Base-by-base conservation (phyloP, 2,329 filamentous ascomycete genomes). In the Microascus cirrosus region DNA sequence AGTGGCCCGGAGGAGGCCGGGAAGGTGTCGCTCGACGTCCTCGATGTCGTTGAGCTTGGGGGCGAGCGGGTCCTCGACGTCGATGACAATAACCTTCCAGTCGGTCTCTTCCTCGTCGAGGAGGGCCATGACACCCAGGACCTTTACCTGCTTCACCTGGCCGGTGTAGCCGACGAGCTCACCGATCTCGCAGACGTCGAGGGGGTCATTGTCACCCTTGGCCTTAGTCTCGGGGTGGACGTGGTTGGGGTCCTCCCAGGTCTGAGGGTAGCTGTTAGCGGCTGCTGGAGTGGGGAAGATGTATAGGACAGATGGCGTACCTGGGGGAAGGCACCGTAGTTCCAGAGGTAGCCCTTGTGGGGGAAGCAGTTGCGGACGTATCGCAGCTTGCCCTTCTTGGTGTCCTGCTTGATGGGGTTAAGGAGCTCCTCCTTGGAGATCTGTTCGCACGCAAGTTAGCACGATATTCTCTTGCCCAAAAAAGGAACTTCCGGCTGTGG, bases 301-400 rank as follows among this genome's bases (percentile, higher is more conserved):
- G 28, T 35, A 15, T 20, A 53, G 32, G 45, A 12, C 15, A 39
- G 39, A 34, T 39, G 54, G 69, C 81, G 71, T 82, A 94, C 90
- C 82, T 94, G 90, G 69, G 94, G 94, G 86, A 99, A 97, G 76
- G 92, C 92, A 79, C 94, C 94, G 79, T 99, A 99, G 85, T 99
- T 99, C 94, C 94, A 99, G 68, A 99, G 90, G 78, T 99, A 99
- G 66, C 94, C 94, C 85, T 99, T 97, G 88, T 99, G 94, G 68
- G 94, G 94, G 85, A 99, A 99, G 87, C 94, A 99, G 87, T 99
- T 99, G 79, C 94, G 91, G 73, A 99, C 94, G 74, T 87, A 99
- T 71, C 94, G 90, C 69, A 97, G 91, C 85, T 96, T 97, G 84
- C 93, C 94, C 84, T 99, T 97, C 89, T 99, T 97, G 76, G 85